Percentiles rank a stretch among this genome's conserved stretches.
Evolutionary conservation across 2,329 filamentous ascomycete species (phyloP).

Genomic region (Trichophyton rubrum): DNA sequence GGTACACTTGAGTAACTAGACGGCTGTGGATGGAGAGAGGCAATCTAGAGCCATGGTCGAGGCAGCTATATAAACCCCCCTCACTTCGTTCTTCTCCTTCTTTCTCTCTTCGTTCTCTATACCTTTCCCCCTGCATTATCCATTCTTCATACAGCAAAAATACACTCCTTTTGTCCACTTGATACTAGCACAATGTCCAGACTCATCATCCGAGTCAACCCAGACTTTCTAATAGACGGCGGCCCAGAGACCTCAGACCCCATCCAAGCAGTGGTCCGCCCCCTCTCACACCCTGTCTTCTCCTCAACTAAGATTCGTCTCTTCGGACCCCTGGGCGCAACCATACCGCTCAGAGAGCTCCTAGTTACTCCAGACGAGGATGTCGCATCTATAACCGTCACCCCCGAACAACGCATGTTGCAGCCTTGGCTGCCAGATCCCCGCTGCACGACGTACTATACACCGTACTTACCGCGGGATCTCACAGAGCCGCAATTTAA

Average conservation of each 20-base stretch:
- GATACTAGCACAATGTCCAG: background rate
- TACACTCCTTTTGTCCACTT: background rate
- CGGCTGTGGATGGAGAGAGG: too few species aligned
- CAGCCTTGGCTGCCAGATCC: background rate
- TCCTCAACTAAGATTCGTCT: slow-evolving; percentile 6
- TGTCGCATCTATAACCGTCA: background rate
- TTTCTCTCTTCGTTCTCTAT: background rate
- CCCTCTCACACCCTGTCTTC: slow-evolving; percentile 6
- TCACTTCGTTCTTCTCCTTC: background rate
- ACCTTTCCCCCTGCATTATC: background rate
- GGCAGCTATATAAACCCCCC: background rate
- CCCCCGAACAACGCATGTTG: background rate
- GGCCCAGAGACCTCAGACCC: slow-evolving; percentile 1
- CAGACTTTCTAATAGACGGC: background rate
- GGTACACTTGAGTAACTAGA: background rate
- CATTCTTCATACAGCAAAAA: too few species aligned
- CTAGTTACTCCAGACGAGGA: background rate
- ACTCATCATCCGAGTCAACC: background rate
- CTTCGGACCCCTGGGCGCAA: slow-evolving; percentile 3
- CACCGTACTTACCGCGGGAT: background rate
- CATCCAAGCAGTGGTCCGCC: slow-evolving; percentile 2
- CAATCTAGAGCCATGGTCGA: too few species aligned
- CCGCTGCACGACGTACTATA: slow-evolving; percentile 4
- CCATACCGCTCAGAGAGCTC: slow-evolving; percentile 6
- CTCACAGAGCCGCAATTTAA: slow-evolving; percentile 7